Conservation (phyloP, 1,284 basidiomycete genomes). For the Athelia psychrophila region DNA sequence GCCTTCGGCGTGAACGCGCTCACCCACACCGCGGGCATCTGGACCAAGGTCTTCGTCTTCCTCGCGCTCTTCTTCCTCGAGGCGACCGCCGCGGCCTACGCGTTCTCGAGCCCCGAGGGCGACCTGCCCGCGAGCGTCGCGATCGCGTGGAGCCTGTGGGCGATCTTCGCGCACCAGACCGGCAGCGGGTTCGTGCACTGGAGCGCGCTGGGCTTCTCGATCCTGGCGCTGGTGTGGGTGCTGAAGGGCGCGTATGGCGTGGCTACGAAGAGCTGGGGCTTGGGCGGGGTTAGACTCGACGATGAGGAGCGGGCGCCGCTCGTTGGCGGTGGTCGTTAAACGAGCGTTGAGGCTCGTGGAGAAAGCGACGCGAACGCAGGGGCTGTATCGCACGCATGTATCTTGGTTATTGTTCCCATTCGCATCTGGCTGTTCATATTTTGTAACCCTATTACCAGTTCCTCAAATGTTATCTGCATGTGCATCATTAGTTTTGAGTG, state of each 20-base stretch:
- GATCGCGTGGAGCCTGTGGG: constrained; percentile 82
- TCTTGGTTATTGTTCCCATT: too few species aligned
- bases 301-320: constrained; percentile 90
- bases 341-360: too few species aligned
- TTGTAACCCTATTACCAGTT: too few species aligned
- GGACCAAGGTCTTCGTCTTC: constrained; percentile 96
- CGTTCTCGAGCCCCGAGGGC: constrained; percentile 85
- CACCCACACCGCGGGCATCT: constrained; percentile 69
- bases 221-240: constrained; percentile 84
- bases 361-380: too few species aligned
- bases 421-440: too few species aligned
- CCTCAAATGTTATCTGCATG: too few species aligned
- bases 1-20: constrained; percentile 84
- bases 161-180: constrained; percentile 75
- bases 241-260: constrained; percentile 67
- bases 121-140: constrained; percentile 88
- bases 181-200: constrained; percentile 82
- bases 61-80: constrained; percentile 93
- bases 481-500: too few species aligned
- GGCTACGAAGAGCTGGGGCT: constrained; percentile 36
- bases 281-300: constrained; percentile 52
- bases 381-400: too few species aligned
- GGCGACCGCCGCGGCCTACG: constrained; percentile 87
- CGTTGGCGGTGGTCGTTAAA: too few species aligned
- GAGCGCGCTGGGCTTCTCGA: constrained; percentile 82